Evolutionary conservation across 352 stramenopile genomes (phyloP).

Genomic region (Globisporangium ultimum): DNA sequence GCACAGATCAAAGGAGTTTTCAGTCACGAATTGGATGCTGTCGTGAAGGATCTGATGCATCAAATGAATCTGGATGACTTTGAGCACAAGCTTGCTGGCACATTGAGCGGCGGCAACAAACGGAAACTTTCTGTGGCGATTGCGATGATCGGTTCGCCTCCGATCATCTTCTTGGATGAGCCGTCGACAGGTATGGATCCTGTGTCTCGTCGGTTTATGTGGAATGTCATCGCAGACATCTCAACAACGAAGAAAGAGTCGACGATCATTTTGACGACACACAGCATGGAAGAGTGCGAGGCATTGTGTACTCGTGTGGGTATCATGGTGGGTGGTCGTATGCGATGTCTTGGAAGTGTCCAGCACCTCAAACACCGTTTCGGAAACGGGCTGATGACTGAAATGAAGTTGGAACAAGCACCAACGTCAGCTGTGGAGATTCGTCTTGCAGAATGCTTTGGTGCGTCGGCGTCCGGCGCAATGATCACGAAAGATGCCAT

Average conservation of each 20-base stretch:
- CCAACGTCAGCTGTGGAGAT: constrained; percentile 26
- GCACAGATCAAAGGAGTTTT: constrained; percentile 87
- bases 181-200: constrained; percentile 90
- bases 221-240: constrained; percentile 89
- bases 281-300: constrained; percentile 97
- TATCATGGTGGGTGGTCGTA: constrained; percentile 87
- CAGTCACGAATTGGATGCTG: constrained; percentile 29
- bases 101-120: constrained; percentile 86
- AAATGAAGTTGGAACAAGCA: constrained; percentile 56
- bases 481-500: constrained; percentile 35
- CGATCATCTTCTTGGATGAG: constrained; percentile 90
- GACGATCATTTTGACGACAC: constrained; percentile 92
- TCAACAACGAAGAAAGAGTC: constrained; percentile 63
- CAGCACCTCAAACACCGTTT: constrained; percentile 97
- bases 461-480: constrained; percentile 15
- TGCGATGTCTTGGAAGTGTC: constrained; percentile 80
- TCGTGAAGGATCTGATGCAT: constrained; percentile 64
- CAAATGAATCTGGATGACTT: constrained; percentile 50
- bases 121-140: constrained; percentile 92
- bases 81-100: constrained; percentile 55
- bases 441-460: constrained; percentile 31
- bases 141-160: constrained; percentile 88
- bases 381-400: constrained; percentile 92
- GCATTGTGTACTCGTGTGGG: constrained; percentile 92
- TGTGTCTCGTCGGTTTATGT: constrained; percentile 93